Conservation (phyloP, 345 rosid species). For the Trapa incisa region DNA sequence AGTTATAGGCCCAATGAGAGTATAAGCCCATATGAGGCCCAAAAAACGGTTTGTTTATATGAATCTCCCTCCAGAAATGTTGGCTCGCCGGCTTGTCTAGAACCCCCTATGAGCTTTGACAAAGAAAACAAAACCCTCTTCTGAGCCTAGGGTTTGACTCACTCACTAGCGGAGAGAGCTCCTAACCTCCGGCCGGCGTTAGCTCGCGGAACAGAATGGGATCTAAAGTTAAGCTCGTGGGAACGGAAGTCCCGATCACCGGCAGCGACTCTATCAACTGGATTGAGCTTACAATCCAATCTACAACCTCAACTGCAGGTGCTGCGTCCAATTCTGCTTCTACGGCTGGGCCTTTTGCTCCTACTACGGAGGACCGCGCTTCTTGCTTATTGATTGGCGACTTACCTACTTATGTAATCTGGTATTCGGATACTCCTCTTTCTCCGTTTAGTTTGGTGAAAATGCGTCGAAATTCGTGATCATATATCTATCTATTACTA, state of each 20-base stretch:
- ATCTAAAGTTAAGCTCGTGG: constrained; percentile 18
- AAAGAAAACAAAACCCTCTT: neutral
- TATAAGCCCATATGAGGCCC: neutral
- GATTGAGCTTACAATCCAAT: constrained; percentile 45
- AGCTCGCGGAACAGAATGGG: neutral
- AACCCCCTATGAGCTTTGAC: neutral
- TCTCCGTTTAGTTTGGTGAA: neutral
- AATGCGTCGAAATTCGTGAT: too few species aligned
- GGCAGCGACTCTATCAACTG: constrained; percentile 60
- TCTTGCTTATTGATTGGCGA: constrained; percentile 38
- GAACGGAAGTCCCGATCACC: constrained; percentile 61
- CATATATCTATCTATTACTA: too few species aligned
- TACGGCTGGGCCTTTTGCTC: constrained; percentile 14
- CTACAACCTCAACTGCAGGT: constrained; percentile 11
- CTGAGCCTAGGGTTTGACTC: neutral
- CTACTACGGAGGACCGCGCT: constrained; percentile 35
- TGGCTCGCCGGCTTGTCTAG: neutral
- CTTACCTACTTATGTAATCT: constrained; percentile 31
- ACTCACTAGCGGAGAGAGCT: neutral
- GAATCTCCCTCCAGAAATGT: neutral
- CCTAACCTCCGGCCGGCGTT: neutral
- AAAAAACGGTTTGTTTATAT: neutral
- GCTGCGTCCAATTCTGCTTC: neutral
- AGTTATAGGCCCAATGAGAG: neutral
- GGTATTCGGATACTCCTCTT: constrained; percentile 17